Base-by-base conservation (phyloP, 495 filamentous ascomycete genomes). In the Xylaria scruposa region DNA sequence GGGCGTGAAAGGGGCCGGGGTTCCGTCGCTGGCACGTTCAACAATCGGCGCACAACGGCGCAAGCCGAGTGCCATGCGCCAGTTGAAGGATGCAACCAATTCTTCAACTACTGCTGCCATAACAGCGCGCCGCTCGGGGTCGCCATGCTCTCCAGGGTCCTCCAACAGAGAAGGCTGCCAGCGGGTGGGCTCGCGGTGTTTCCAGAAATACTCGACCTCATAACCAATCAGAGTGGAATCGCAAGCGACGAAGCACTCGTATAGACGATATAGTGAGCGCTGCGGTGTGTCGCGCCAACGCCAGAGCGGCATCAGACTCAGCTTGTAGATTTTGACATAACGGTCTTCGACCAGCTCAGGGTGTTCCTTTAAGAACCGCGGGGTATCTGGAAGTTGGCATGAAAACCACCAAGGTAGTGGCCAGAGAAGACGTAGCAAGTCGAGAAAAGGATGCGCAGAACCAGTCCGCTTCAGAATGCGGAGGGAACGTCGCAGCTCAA, bases 151-250 rank as follows among this genome's bases (percentile, higher is more conserved):
- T 54, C 67, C 53, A 0, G 82, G 82, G 61, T 83, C 82, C 0
- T 79, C 77, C 13, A 84, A 82, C 36, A 72, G 62, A 33, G 70
- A 63, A 5, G 80, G 44, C 26, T 61, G 70, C 81, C 81, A 83
- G 29, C 36, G 49, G 4, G 68, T 29, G 7, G 60, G 63, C 62
- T 75, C 81, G 21, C 69, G 80, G n/a, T 67, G 65, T 44, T 74
- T 71, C 44, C 69, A 85, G 66, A 84, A 81, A 58, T 84, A 84
- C 61, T 83, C 81, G 6, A 73, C 75, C 62, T 85, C 81, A 19
- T 61, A 73, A 7, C 79, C 79, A 36, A 82, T 74, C 13, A 75
- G 56, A 21, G 40, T 69, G 46, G 78, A 78, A 1, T 70, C 62
- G 15, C 77, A 71, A 10, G 82, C 75, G 4, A 77, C 69, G 15